A percentile compares a stretch with the other conserved stretches of the same genome.
phyloP scores from a whole-genome alignment of 2,329 filamentous ascomycete species.

The Elsinoe batatas region DNA sequence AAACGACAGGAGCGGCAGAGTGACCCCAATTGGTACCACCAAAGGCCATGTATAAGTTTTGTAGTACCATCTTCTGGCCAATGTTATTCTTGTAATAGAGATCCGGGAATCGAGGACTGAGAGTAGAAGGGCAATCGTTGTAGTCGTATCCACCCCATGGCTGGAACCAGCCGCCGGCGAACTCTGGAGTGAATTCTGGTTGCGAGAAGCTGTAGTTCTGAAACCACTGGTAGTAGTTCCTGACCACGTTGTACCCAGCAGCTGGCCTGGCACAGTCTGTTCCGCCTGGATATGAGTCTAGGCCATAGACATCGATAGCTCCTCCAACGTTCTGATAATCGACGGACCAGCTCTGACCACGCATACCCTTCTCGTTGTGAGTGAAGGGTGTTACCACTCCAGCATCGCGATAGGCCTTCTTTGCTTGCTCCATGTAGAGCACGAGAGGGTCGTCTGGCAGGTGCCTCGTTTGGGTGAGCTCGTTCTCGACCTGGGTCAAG shows the following conservation, averaged over 20 bases:
- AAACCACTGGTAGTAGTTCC: constrained; percentile 39
- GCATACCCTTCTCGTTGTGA: constrained; percentile 52
- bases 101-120: constrained; percentile 52
- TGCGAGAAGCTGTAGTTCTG: constrained; percentile 32
- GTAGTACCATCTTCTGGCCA: constrained; percentile 48
- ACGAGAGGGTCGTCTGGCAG: constrained; percentile 34
- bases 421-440: constrained; percentile 48
- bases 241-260: constrained; percentile 36
- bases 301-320: constrained; percentile 33
- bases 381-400: constrained; percentile 51
- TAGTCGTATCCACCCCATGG: constrained; percentile 46
- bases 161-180: constrained; percentile 51
- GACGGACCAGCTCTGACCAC: constrained; percentile 48
- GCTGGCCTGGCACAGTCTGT: neutral
- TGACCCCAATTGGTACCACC: constrained; percentile 57
- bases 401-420: constrained; percentile 44
- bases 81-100: constrained; percentile 56
- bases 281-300: constrained; percentile 11
- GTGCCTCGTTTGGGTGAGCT: constrained; percentile 33
- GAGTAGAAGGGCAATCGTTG: constrained; percentile 43
- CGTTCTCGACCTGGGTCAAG: constrained; percentile 51
- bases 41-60: constrained; percentile 55
- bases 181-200: constrained; percentile 49
- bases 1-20: constrained; percentile 47
- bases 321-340: constrained; percentile 50